Evolutionary conservation across 2,329 filamentous ascomycete genomes (phyloP).

Genomic region (Aphanocladium album): DNA sequence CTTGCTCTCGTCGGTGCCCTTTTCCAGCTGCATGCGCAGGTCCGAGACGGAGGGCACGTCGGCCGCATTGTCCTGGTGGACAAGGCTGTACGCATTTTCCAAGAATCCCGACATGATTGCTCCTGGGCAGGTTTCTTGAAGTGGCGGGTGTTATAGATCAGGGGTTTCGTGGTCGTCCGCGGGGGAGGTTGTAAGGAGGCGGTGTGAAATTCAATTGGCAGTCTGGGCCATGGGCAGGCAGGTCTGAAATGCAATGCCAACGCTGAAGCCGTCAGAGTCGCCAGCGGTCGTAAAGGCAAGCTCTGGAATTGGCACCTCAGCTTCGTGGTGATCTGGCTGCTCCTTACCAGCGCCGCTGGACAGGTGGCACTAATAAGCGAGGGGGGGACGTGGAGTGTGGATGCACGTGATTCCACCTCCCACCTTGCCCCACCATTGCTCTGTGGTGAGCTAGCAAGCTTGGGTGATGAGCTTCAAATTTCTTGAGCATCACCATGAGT

Average conservation of each 20-base stretch:
- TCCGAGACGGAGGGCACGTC: constrained; percentile 89
- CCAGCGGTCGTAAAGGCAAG: constrained; percentile 24
- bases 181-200: background rate
- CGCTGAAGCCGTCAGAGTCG: constrained; percentile 24
- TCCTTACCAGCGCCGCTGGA: constrained; percentile 28
- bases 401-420: constrained; percentile 28
- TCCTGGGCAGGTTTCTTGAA: background rate
- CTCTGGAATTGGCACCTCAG: constrained; percentile 23
- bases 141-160: background rate
- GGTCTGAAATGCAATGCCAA: constrained; percentile 24
- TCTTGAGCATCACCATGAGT: constrained; percentile 46
- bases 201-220: constrained; percentile 16
- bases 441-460: background rate
- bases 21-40: constrained; percentile 87
- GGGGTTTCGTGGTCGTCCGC: constrained; percentile 4
- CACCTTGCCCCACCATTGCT: constrained; percentile 18
- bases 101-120: constrained; percentile 83
- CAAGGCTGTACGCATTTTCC: constrained; percentile 91
- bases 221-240: constrained; percentile 26
- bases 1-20: constrained; percentile 88
- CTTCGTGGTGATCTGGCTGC: constrained; percentile 34
- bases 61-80: constrained; percentile 95
- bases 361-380: constrained; percentile 34
- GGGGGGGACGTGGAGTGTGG: constrained; percentile 17
- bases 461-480: background rate